These are phyloP conservation scores for Sarocladiaceae sp. DNA, from an alignment of 2,329 filamentous ascomycete genomes.

Conservation along the genomic window DNA sequence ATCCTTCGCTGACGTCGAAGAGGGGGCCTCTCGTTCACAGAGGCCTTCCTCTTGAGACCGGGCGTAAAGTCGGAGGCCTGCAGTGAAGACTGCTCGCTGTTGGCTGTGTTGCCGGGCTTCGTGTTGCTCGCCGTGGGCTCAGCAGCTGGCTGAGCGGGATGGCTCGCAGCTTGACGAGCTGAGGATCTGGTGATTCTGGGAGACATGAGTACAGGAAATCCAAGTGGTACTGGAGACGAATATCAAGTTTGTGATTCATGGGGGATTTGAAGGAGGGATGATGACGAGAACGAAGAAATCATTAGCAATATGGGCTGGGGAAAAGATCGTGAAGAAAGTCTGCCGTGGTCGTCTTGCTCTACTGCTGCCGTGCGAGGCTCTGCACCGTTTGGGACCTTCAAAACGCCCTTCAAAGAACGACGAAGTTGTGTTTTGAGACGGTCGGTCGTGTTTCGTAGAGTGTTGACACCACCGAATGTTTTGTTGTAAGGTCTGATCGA, in stretches of 20 bases:
- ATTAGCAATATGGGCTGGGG: not conserved
- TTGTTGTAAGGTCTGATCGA: no score
- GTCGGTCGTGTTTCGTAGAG: no score
- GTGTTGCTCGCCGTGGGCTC: constrained; percentile 35
- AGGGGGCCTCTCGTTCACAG: constrained; percentile 37
- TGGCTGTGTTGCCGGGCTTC: constrained; percentile 22
- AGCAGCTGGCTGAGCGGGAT: constrained; percentile 41
- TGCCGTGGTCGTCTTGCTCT: no score
- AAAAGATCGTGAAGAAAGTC: not conserved
- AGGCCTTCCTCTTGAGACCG: constrained; percentile 66
- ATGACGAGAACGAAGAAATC: not conserved
- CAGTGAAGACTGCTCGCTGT: constrained; percentile 14
- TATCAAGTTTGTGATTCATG: constrained; percentile 1
- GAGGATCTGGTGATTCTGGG: constrained; percentile 94
- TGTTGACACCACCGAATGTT: no score
- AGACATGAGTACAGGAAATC: constrained; percentile 72
- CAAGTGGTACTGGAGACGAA: not conserved
- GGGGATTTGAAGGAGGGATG: not conserved
- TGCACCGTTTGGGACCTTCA: no score
- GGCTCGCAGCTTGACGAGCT: constrained; percentile 78
- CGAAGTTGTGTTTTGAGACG: no score
- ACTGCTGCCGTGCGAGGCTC: no score
- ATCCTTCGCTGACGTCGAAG: constrained; percentile 18
- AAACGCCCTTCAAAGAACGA: no score
- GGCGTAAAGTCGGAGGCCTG: constrained; percentile 22